Evolutionary conservation across 2,329 filamentous ascomycete genomes (phyloP), one percentile per base, ranked within the genome.

Genomic region (Fusarium ramigenum): DNA sequence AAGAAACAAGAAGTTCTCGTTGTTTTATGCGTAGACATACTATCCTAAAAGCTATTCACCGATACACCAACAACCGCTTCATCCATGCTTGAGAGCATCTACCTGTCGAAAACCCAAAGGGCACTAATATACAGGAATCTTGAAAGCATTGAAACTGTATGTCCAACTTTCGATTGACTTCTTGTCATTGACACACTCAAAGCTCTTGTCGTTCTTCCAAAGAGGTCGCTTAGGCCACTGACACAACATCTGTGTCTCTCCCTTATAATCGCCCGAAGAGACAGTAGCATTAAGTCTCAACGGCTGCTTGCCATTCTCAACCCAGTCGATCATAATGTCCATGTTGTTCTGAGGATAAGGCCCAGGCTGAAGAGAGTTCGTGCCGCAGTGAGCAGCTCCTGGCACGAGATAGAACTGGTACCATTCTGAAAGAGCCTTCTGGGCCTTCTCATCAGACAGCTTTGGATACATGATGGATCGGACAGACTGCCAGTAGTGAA

Each of bases 341-440:
- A 63, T 63, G 16, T 63, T 63, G 30, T 50, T 49, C 14, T 60
- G 60, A 7, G 60, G 60, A 37, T 63, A 63, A 11, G 60, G 54
- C 1, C 60, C 60, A 7, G 60, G 60, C 14, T 63, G 60, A 4
- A 63, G 60, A 11, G 60, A 19, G 6, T 63, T 63, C 1, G 23
- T n/a, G 5, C 60, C 60, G 7, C 60, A 63, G n/a, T 63, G 54
- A 23, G 28, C 60, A 6, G 60, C 60, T n/a, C 60, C 54, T 15
- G 60, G 43, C 12, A 63, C 43, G 16, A 60, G 60, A 7, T 63
- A 63, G 12, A 63, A 60, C 23, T 63, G 54, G 28, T 63, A 60
- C 60, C 60, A 60, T 4, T 60, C 23, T 2, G 54, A 49, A 14
- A 63, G 54, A 21, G 60, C 60, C 2, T 49, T 60, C 1, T 60